Base-by-base conservation (phyloP, 257 asterid genomes). In the Dorcoceras hygrometricum region DNA sequence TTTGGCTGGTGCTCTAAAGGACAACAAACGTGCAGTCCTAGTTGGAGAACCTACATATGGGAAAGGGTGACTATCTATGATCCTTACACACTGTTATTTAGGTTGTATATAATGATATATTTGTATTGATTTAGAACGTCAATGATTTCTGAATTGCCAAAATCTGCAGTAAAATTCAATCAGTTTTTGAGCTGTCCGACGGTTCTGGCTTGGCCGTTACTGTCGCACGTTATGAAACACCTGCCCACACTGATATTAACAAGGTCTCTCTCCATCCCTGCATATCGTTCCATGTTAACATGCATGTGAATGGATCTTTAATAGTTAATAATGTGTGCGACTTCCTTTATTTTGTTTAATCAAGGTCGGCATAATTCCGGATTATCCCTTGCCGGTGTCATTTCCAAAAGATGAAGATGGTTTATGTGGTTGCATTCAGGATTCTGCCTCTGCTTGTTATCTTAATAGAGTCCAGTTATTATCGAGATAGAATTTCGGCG, bases 141-240 rank as follows among this genome's bases (percentile, higher is more conserved):
- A 7, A 70, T 29, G 26, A 69, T 20, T 61, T 31, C 57, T 31
- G 43, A 53, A 64, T 46, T 54, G 14, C 57, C 54, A 3, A 34
- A 63, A 10, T 68, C 58, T 73, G 26, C 92, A 93, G 99, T 56
- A 94, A 94, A 80, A 94, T 94, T 57, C 99, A 94, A 70, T 94
- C 97, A 1, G 99, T 94, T 70, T 90, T 94, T 64, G 87, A 90
- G 83, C 87, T 94, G 23, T 90, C 97, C 4, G 99, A 94, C 75
- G 99, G 99, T 68, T 94, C 99, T 66, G 99, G 97, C 74, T 73
- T 94, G 84, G 99, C 87, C 23, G 87, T 94, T 29, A 94, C 97
- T 11, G 97, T 87, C 62, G 97, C 97, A 70, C 96, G 96, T 34
- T 94, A 94, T 56, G 96, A 94, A 81, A 94, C 99, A 57, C 97